Evolutionary conservation across 1,139 yeast genomes (phyloP), one percentile per base, ranked within the genome.

Genomic region (Casaregolazyma suthepensis): DNA sequence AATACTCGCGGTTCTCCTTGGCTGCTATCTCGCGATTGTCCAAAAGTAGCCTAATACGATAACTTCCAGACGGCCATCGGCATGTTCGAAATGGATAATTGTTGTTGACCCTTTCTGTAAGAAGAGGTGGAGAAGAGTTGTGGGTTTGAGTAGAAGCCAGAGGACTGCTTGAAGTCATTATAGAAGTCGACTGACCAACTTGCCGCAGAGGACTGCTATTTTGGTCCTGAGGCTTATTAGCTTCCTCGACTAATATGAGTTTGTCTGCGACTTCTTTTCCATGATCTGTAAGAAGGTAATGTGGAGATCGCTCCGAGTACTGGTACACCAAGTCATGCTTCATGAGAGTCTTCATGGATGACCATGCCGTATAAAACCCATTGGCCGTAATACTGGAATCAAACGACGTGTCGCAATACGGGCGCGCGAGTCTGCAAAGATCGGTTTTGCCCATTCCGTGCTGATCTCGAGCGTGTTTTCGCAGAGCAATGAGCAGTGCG

Each of bases 21-120:
- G 62, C 59, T 17, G 66, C 63, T 4, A 90, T 76, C 69, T 94
- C 99, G 59, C 99, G 76, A 60, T 82, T 88, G 68, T 94, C 99
- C 3, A 93, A 71, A 2, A 87, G 60, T 10, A 93, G 75, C 22
- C 78, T 71, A 2, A 93, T 71, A 1, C 80, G 83, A 64, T 75
- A 91, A 0, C 73, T 61, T 0, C 76, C 80, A 0, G 76, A 68
- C n/a, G 69, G 66, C 90, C 91, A 85, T 3, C 65, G 55, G 43
- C 47, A 38, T 22, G 52, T 48, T 15, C 23, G 9, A n/a, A 35
- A 35, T n/a, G 9, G 17, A 35, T 5, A 26, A 7, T 7, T 13
- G 13, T 13, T 35, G 40, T 35, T 3, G 2, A 2, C 40, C 40
- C 7, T 15, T 3, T 35, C 40, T 4, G 40, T 9, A 15, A 35